Evolutionary conservation across 208 protist species (phyloP).

Genomic region (Borovskyia barvae): DNA sequence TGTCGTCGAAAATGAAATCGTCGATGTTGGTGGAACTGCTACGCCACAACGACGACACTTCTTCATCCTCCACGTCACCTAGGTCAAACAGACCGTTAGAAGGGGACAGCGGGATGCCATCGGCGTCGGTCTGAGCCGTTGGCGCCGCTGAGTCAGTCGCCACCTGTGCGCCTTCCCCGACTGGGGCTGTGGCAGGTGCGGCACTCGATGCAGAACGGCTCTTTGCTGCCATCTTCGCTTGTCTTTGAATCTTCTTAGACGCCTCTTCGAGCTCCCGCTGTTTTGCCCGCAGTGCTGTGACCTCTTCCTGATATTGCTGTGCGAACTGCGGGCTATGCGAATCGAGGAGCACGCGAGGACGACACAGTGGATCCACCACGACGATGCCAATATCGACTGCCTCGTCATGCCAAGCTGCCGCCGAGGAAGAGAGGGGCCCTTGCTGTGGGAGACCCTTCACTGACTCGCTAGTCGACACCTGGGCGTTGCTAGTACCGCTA

Average conservation of each 20-base stretch:
- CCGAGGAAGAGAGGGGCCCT: background rate
- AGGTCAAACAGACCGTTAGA: slow-evolving; percentile 4
- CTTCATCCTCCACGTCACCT: slow-evolving; percentile 30
- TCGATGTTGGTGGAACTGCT: slow-evolving; percentile 29
- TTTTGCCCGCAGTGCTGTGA: slow-evolving; percentile 17
- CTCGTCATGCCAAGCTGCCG: no score
- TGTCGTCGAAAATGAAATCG: slow-evolving; percentile 38
- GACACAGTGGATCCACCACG: slow-evolving; percentile 50
- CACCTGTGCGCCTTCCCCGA: background rate
- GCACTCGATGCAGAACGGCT: background rate
- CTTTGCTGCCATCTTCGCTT: slow-evolving; percentile 2
- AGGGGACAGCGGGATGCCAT: slow-evolving; percentile 1
- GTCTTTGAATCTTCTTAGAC: background rate
- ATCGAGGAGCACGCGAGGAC: slow-evolving; percentile 49
- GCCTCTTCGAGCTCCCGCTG: slow-evolving; percentile 21
- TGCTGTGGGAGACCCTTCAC: background rate
- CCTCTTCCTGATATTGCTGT: slow-evolving; percentile 28
- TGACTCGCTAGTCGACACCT: slow-evolving; percentile 4
- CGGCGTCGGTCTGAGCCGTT: slow-evolving; percentile 5
- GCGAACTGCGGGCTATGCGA: slow-evolving; percentile 30
- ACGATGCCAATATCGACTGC: slow-evolving; percentile 50
- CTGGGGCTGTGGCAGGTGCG: background rate
- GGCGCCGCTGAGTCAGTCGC: no score
- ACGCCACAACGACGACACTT: slow-evolving; percentile 21
- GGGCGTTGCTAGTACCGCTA: background rate